These are phyloP conservation scores for Amanita muscaria DNA, from an alignment of 768 basidiomycete genomes.

Conservation along the genomic window DNA sequence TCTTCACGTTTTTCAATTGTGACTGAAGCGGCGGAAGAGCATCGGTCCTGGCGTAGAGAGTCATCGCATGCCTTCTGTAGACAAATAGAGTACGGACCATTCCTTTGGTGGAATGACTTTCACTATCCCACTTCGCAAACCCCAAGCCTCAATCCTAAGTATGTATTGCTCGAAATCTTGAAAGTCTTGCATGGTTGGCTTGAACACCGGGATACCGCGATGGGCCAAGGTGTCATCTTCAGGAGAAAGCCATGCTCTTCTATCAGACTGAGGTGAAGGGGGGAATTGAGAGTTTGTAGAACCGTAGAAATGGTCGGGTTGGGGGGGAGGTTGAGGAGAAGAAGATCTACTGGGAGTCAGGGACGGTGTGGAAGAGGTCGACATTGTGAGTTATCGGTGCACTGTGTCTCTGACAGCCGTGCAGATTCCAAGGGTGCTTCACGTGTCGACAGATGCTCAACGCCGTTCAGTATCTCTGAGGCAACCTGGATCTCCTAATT, in stretches of 20 bases:
- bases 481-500: too few species aligned
- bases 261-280: conserved; percentile 56
- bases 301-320: conserved; percentile 82
- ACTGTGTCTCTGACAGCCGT: too few species aligned
- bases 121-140: conserved; percentile 82
- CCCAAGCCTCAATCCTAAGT: conserved; percentile 84
- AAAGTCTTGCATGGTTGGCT: conserved; percentile 88
- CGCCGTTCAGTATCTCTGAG: too few species aligned
- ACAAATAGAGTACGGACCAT: conserved; percentile 52
- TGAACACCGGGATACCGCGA: conserved; percentile 95
- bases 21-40: conserved; percentile 61
- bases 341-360: conserved; percentile 7
- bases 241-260: conserved; percentile 64
- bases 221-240: conserved; percentile 71
- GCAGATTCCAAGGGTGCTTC: too few species aligned
- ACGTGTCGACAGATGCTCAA: too few species aligned
- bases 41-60: conserved; percentile 41
- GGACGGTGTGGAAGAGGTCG: conserved; percentile 3
- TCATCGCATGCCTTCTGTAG: conserved; percentile 19
- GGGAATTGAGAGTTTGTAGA: conserved; percentile 39
- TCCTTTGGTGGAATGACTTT: conserved; percentile 94
- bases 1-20: conserved; percentile 68
- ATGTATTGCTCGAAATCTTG: conserved; percentile 88
- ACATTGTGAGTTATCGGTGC: too few species aligned
- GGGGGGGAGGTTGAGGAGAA: conserved; percentile 29